Evolutionary conservation across 2,329 filamentous ascomycete species (phyloP), one percentile per base, ranked within the genome.

Genomic region (Magnaporthales sp.): DNA sequence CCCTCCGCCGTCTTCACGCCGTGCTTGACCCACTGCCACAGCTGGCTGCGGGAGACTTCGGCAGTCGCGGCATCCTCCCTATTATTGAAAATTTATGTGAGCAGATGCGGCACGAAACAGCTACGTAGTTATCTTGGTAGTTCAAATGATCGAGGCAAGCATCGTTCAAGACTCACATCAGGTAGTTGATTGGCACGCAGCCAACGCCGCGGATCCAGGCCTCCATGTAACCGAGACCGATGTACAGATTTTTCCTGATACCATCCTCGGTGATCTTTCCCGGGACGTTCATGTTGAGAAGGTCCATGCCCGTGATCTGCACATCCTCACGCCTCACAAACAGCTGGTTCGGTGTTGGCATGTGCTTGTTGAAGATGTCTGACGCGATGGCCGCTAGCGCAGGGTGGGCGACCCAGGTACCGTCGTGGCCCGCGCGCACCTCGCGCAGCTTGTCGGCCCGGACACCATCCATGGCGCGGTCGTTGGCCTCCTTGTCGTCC

Each of bases 301-400:
- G 85, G 75, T 98, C 95, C 74, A 95, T 96, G 74, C 88, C 89
- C 62, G 89, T 89, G 74, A 99, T 89, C 74, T 86, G 81, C 68
- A 97, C 93, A 63, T 98, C 94, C 79, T 97, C 93, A 69, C 93
- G 89, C 70, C 93, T 91, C 69, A 92, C 82, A 77, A 94, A 95
- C 74, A 97, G 88, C 81, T 99, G 95, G 83, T 99, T 99, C 63
- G 95, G 93, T 3, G 94, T 97, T 10, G 95, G 95, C 95, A 99
- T 99, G 84, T 98, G 83, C 82, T 93, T 89, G 86, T 98, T 96
- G 86, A 99, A 99, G 74, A 98, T 85, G 63, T 97, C 94, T 56
- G 88, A 88, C 26, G 95, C 94, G 73, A 98, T 97, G 68, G 84
- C 72, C 4, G 95, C 94, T 66, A 99, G 88, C 1, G 93, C 93